These are phyloP conservation scores for Trichoderma pleuroti DNA, from an alignment of 2,329 filamentous ascomycete genomes.

Conservation along the genomic window DNA sequence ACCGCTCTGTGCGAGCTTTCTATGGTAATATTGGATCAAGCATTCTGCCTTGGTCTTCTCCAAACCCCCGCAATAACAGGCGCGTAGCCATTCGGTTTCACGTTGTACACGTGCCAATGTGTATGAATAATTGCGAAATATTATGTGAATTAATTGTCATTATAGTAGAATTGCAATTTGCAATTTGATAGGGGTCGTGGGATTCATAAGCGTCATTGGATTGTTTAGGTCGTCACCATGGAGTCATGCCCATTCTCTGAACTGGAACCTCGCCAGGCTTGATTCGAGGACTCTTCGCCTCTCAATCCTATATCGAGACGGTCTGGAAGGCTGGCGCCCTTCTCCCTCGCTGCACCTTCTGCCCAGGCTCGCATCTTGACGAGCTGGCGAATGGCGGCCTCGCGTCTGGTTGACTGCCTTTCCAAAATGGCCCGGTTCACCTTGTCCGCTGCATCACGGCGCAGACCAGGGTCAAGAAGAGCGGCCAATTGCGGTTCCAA, in stretches of 20 bases:
- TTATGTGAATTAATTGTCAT: background rate
- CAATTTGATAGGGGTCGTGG: background rate
- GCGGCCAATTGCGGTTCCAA: constrained; percentile 72
- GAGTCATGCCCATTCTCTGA: constrained; percentile 45
- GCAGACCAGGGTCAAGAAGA: constrained; percentile 74
- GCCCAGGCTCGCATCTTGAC: constrained; percentile 83
- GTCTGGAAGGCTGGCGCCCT: constrained; percentile 32
- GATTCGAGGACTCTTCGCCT: constrained; percentile 34
- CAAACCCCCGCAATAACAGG: background rate
- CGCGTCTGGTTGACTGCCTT: constrained; percentile 66
- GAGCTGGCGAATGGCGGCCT: constrained; percentile 78
- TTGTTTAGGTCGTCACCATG: constrained; percentile 49
- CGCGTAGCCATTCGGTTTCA: background rate
- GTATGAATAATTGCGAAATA: background rate
- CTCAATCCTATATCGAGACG: constrained; percentile 37
- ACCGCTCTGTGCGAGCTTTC: background rate
- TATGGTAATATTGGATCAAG: background rate
- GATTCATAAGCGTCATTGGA: background rate
- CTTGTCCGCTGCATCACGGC: constrained; percentile 76
- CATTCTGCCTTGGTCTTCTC: background rate
- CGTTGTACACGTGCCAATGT: background rate
- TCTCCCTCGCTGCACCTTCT: constrained; percentile 57
- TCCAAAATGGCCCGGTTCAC: constrained; percentile 87
- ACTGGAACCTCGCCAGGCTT: constrained; percentile 23
- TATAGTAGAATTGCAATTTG: background rate